Evolutionary conservation across 371 early-diverging fungal genomes (phyloP).

Genomic region (Homolaphlyctis polyrhiza): DNA sequence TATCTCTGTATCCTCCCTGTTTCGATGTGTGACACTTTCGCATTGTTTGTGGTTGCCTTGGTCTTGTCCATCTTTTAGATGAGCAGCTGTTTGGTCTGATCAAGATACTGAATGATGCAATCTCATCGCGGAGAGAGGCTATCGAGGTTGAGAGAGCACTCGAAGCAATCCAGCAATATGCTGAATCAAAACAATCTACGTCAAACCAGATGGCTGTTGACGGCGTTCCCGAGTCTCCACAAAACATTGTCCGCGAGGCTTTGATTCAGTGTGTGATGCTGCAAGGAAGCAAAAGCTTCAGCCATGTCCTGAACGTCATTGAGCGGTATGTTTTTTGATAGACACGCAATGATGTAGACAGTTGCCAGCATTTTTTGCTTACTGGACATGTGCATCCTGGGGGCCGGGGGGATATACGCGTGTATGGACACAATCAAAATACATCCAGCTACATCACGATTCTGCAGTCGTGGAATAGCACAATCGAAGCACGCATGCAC

Average conservation of each 20-base stretch:
- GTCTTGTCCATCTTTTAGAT: background rate
- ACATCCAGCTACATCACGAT: slow-evolving; percentile 58
- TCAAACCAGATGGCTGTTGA: slow-evolving; percentile 1
- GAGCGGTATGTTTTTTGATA: slow-evolving; percentile 55
- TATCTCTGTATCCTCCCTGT: background rate
- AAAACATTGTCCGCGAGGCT: slow-evolving; percentile 47
- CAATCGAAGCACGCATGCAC: slow-evolving; percentile 52
- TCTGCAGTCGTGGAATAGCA: slow-evolving; percentile 56
- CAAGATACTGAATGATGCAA: background rate
- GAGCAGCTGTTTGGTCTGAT: background rate
- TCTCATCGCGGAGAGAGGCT: background rate
- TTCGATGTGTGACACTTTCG: background rate
- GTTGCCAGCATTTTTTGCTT: background rate
- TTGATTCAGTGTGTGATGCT: slow-evolving; percentile 76
- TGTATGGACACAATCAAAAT: too few relatives aligned
- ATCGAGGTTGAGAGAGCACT: background rate
- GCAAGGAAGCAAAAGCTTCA: slow-evolving; percentile 88
- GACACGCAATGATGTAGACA: background rate
- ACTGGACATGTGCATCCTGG: background rate
- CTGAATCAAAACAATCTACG: background rate
- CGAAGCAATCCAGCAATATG: background rate
- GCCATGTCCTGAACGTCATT: slow-evolving; percentile 83
- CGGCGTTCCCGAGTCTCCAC: slow-evolving; percentile 5
- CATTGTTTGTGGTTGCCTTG: background rate
- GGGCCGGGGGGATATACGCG: background rate